Conservation (phyloP, 768 basidiomycete species). For the Terana coerulea region DNA sequence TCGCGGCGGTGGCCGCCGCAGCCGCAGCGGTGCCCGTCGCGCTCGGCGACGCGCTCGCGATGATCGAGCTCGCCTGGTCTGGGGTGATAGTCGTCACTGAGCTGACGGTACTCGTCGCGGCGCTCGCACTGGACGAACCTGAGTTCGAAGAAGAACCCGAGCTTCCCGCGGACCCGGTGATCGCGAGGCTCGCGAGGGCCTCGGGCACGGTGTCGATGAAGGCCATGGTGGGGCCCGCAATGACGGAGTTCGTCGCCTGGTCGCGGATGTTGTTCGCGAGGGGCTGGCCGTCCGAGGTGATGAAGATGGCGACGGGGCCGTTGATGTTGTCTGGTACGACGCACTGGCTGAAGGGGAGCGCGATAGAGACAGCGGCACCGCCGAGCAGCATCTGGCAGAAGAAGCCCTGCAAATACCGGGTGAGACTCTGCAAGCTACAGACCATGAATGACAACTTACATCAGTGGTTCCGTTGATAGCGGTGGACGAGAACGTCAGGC, state of each 20-base stretch:
- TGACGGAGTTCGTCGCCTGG: constrained; percentile 47
- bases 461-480: constrained; percentile 48
- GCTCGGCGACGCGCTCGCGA: constrained; percentile 17
- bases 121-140: constrained; percentile 15
- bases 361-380: constrained; percentile 48
- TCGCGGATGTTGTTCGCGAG: constrained; percentile 58
- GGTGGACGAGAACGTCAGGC: constrained; percentile 54
- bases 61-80: constrained; percentile 21
- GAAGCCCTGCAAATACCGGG: constrained; percentile 39
- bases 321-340: constrained; percentile 63
- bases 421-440: constrained; percentile 4
- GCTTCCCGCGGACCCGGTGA: constrained; percentile 21
- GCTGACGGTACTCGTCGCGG: constrained; percentile 18
- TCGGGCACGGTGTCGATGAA: constrained; percentile 64
- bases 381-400: constrained; percentile 79
- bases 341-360: constrained; percentile 58
- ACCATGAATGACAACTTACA: not conserved
- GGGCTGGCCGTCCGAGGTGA: constrained; percentile 62
- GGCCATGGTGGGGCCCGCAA: constrained; percentile 69
- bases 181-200: constrained; percentile 44
- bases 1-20: constrained; percentile 10
- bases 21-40: constrained; percentile 19
- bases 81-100: constrained; percentile 16
- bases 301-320: constrained; percentile 70
- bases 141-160: constrained; percentile 21